Base-by-base conservation (phyloP, 1,284 basidiomycete species). In the Puccinia triticina region DNA sequence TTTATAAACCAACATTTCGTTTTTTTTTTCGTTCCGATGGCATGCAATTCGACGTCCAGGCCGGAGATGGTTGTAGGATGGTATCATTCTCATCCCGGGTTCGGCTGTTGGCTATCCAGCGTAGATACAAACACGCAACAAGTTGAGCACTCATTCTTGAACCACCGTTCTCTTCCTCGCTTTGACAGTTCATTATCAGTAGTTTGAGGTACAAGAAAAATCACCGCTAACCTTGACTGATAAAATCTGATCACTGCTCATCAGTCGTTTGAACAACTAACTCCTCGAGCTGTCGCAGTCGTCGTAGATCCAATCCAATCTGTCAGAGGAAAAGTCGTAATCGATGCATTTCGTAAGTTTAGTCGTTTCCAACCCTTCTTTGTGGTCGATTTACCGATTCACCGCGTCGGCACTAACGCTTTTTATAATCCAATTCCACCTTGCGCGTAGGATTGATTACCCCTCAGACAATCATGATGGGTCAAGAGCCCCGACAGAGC, bases 1-100 rank as follows among this genome's bases (percentile, higher is more conserved):
- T 12, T 18, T 4, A 10, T 11, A 61, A 61, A 61, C 26, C 8
- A 29, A 50, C 26, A 2, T 59, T 43, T 59, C 21, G 53, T 16
- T 59, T 40, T 2, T 40, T 21, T 75, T 16, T 37, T 48, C 26
- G 29, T 75, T 73, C 46, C 29, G 32, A 16, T 48, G 32, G 72
- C 46, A 53, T 3, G 16, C 26, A 11, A 18, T 83, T 72, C n/a
- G 12, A 53, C 37, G 21, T 80, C 40, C 86, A 96, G 96, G 85
- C 94, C 96, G 72, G 97, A 99, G 89, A 95, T 93, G 92, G 97
- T 99, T 14, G 97, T 99, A 0, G 97, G 97, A 11, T 99, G 97
- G 97, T 99, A 99, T 87, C 97, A 99, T 88, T 99, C 97, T 72
- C 97, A 99, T 89, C 97, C 97, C 78, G 97, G 97, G 43, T 99